Percentiles rank a stretch among this genome's conserved stretches.
Conservation (phyloP, 345 rosid species). For the Cardamine resedifolia region DNA sequence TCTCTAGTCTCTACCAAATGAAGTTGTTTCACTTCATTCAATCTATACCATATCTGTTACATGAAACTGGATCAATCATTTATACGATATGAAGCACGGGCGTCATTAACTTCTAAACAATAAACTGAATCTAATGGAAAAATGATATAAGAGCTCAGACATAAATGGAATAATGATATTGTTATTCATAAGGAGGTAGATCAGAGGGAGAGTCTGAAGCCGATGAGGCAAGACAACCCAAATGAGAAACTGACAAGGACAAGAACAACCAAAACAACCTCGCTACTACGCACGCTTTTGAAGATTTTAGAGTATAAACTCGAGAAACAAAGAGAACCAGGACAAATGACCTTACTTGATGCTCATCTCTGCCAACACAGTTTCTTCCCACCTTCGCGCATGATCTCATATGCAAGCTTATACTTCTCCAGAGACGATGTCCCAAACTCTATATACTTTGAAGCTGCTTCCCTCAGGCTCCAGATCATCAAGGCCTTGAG, state of each 20-base stretch:
- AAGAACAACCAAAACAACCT: constrained; percentile 2
- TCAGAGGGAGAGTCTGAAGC: not conserved
- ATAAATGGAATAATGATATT: not conserved
- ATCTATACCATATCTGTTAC: not conserved
- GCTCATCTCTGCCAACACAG: constrained; percentile 66
- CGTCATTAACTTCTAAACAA: not conserved
- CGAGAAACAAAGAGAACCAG: constrained; percentile 22
- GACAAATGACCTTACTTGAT: constrained; percentile 18
- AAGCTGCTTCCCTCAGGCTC: constrained; percentile 88
- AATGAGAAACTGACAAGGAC: not conserved
- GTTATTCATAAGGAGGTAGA: constrained; percentile 1
- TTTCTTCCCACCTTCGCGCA: constrained; percentile 81
- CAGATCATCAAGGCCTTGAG: constrained; percentile 66
- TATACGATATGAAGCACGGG: not conserved
- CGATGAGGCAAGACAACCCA: not conserved
- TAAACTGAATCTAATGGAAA: not conserved
- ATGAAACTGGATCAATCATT: not conserved
- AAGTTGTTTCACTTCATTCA: not conserved
- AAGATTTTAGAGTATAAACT: constrained; percentile 1
- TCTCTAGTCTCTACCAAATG: not conserved
- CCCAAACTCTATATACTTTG: constrained; percentile 74
- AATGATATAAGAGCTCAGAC: constrained; percentile 4
- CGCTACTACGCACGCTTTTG: not conserved
- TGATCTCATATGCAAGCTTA: constrained; percentile 74
- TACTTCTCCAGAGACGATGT: constrained; percentile 65